Evolutionary conservation across 2,329 filamentous ascomycete species (phyloP), one percentile per base, ranked within the genome.

Genomic region (Chalara sp.): DNA sequence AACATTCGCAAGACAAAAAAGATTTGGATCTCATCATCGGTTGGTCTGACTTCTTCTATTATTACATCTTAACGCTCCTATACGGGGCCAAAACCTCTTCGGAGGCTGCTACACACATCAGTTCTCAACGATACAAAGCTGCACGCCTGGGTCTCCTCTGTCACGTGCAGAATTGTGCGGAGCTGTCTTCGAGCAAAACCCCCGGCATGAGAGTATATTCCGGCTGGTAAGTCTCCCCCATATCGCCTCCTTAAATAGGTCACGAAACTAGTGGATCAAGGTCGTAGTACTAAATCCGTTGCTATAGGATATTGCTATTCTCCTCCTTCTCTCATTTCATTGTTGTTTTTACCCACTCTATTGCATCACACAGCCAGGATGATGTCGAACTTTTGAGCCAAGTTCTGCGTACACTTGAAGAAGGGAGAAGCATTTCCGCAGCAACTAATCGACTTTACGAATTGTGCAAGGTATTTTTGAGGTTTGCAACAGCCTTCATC

Each of bases 311-410:
- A 2, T 31, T 55, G 7, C 52, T 54, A 5, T 55, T 49, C 29
- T 51, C 51, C 35, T 55, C 53, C n/a, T 56, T 55, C 44, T 31
- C 55, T 6, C 55, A 52, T 21, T 56, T 55, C 29, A 52, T 56
- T 8, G 53, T 56, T 13, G 53, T 56, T 13, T 56, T 56, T 37
- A 56, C 53, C 11, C 55, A 56, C 43, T 49, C 49, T 30, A 51
- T 56, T 10, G 55, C 50, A 7, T 52, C 53, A 1, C 53, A 46
- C 33, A 52, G 49, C 39, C 32, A 40, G 8, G 11, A 30, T n/a
- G 55, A 56, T 35, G 47, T 56, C 29, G 28, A 30, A 6, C 46
- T 56, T 8, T 41, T 56, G 8, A 44, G 32, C n/a, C 53, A 56
- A 45, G 50, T 51, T 11, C 50, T 56, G 10, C 29, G 28, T 29